These are phyloP conservation scores for Crithidia bombi DNA, from an alignment of 208 protist species.

Conservation along the genomic window DNA sequence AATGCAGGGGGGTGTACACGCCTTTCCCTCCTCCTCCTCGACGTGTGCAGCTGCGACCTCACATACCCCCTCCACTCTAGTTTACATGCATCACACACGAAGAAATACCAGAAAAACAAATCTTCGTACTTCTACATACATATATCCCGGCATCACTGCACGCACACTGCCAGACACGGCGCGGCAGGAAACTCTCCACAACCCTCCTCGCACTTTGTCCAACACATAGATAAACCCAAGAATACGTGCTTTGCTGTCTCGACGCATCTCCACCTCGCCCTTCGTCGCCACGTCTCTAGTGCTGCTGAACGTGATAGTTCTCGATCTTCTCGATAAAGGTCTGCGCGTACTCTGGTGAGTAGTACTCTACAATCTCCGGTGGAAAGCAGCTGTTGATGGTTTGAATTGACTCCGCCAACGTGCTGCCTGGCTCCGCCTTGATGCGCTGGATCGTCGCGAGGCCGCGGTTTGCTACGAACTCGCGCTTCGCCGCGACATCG, in stretches of 20 bases:
- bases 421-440: constrained; percentile 93
- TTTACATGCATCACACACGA: constrained; percentile 24
- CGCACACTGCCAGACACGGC: no score
- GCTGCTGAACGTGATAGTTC: constrained; percentile 88
- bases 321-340: constrained; percentile 97
- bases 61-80: neutral
- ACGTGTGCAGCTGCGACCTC: neutral
- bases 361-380: constrained; percentile 98
- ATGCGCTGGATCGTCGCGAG: constrained; percentile 96
- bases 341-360: constrained; percentile 96
- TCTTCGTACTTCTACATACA: neutral
- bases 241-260: no score
- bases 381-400: constrained; percentile 98
- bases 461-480: constrained; percentile 96
- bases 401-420: constrained; percentile 96
- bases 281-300: constrained; percentile 31
- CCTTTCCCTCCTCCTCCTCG: neutral
- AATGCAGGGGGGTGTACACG: neutral
- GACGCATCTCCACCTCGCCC: no score
- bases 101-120: constrained; percentile 13
- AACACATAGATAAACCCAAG: neutral
- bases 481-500: constrained; percentile 95
- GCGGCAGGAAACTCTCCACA: no score
- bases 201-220: neutral
- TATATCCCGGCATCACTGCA: no score